These are phyloP conservation scores for Colletotrichum chrysophilum DNA, from an alignment of 2,329 filamentous ascomycete species.

Conservation along the genomic window DNA sequence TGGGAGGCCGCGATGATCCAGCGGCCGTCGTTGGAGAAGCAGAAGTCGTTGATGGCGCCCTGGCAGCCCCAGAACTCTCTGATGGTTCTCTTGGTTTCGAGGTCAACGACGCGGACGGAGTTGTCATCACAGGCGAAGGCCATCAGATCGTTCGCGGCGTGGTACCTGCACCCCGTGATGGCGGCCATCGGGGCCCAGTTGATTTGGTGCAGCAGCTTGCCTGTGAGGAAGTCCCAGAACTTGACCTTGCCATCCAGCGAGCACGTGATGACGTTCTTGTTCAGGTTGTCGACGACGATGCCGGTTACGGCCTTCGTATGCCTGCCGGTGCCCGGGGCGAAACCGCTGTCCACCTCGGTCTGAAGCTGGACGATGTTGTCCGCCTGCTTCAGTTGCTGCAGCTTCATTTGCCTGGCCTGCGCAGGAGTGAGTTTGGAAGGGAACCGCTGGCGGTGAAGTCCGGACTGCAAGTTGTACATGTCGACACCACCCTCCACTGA, in stretches of 20 bases:
- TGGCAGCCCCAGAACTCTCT: slow-evolving; percentile 89
- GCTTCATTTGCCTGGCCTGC: slow-evolving; percentile 77
- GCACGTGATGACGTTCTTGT: slow-evolving; percentile 84
- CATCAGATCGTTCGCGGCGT: slow-evolving; percentile 81
- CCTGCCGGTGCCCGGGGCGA: slow-evolving; percentile 65
- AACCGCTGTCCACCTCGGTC: slow-evolving; percentile 45
- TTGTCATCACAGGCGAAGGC: slow-evolving; percentile 90
- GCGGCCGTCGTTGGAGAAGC: slow-evolving; percentile 89
- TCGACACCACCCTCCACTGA: slow-evolving; percentile 84
- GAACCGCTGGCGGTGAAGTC: slow-evolving; percentile 85
- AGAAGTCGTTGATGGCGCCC: slow-evolving; percentile 77
- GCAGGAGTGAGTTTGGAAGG: slow-evolving; percentile 79
- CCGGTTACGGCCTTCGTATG: slow-evolving; percentile 87
- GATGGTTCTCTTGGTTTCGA: slow-evolving; percentile 88
- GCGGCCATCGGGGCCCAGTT: slow-evolving; percentile 82
- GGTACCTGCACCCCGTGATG: slow-evolving; percentile 80
- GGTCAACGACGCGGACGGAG: slow-evolving; percentile 86
- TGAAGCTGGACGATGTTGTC: slow-evolving; percentile 63
- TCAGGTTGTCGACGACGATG: slow-evolving; percentile 86
- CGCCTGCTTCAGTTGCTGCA: slow-evolving; percentile 64
- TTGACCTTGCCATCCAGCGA: slow-evolving; percentile 91
- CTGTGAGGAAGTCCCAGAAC: slow-evolving; percentile 96
- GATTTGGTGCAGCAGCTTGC: slow-evolving; percentile 78
- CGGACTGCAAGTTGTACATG: slow-evolving; percentile 97
- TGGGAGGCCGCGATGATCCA: slow-evolving; percentile 92